These are phyloP conservation scores for Arxiozyma heterogenica DNA, from an alignment of 1,139 yeast genomes.

Conservation along the genomic window DNA sequence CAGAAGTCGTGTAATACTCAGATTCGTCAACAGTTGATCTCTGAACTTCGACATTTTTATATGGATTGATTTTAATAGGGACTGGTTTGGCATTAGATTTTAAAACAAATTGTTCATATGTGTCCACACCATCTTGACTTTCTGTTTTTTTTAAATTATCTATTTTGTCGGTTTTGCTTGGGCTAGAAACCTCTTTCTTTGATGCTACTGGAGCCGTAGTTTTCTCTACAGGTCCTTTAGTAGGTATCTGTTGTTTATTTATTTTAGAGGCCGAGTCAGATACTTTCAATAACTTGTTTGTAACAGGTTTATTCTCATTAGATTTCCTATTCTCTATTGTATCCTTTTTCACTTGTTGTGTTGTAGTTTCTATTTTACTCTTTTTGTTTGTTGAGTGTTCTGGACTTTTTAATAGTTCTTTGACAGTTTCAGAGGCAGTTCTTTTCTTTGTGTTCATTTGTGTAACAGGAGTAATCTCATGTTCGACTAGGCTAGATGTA, in stretches of 20 bases:
- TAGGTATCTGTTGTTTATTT: not conserved
- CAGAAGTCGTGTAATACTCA: not conserved
- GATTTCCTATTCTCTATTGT: not conserved
- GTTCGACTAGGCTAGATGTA: not conserved
- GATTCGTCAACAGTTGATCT: not conserved
- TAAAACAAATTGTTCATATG: not conserved
- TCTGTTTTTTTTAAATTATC: not conserved
- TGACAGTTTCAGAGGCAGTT: not conserved
- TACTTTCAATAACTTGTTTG: not conserved
- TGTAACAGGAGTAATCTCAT: not conserved
- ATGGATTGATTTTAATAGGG: not conserved
- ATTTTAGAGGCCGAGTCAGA: not conserved
- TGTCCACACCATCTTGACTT: not conserved
- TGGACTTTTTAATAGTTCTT: not conserved
- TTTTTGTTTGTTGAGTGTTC: not conserved
- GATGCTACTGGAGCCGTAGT: not conserved
- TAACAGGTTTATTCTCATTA: not conserved
- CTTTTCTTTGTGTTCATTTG: not conserved
- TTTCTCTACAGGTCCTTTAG: not conserved
- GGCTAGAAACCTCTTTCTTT: not conserved
- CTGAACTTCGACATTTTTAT: not conserved
- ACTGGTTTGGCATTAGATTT: not conserved
- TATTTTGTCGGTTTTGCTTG: not conserved
- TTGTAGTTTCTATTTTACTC: not conserved
- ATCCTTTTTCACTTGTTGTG: not conserved